A percentile compares a stretch with the other conserved stretches of the same genome.
phyloP scores from a whole-genome alignment of 2,329 filamentous ascomycete genomes.

The Fusarium veterinarium region DNA sequence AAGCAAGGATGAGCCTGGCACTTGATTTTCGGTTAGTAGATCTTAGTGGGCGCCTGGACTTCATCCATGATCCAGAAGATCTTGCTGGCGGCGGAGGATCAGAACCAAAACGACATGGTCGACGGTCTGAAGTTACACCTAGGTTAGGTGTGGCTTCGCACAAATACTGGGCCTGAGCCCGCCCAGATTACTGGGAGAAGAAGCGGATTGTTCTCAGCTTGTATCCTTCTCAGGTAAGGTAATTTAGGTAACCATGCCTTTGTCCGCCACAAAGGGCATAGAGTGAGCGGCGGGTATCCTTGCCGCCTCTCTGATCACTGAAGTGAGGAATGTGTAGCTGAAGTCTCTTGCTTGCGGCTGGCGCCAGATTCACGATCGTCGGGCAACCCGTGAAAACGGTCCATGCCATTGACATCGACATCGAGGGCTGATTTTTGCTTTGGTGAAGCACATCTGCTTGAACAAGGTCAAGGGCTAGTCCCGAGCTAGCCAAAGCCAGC shows the following conservation, averaged over 20 bases:
- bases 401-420: background rate
- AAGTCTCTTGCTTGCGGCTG: constrained; percentile 14
- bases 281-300: background rate
- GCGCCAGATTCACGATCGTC: constrained; percentile 1
- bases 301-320: constrained; percentile 19
- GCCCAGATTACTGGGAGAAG: constrained; percentile 16
- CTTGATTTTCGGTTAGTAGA: constrained; percentile 36
- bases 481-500: background rate
- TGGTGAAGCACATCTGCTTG: background rate
- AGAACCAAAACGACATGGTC: background rate
- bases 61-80: constrained; percentile 1
- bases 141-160: constrained; percentile 26
- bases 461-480: background rate
- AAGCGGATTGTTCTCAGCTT: constrained; percentile 26
- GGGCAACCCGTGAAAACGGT: constrained; percentile 18
- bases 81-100: constrained; percentile 8
- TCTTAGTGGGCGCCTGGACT: constrained; percentile 32
- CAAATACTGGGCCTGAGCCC: constrained; percentile 10
- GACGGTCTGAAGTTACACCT: constrained; percentile 15
- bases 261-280: background rate
- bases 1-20: constrained; percentile 14
- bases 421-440: background rate
- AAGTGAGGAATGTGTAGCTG: constrained; percentile 25
- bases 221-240: constrained; percentile 1
- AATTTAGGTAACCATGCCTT: constrained; percentile 4